phyloP scores from a whole-genome alignment of 2,329 filamentous ascomycete species.

The Ampelomyces quisqualis region DNA sequence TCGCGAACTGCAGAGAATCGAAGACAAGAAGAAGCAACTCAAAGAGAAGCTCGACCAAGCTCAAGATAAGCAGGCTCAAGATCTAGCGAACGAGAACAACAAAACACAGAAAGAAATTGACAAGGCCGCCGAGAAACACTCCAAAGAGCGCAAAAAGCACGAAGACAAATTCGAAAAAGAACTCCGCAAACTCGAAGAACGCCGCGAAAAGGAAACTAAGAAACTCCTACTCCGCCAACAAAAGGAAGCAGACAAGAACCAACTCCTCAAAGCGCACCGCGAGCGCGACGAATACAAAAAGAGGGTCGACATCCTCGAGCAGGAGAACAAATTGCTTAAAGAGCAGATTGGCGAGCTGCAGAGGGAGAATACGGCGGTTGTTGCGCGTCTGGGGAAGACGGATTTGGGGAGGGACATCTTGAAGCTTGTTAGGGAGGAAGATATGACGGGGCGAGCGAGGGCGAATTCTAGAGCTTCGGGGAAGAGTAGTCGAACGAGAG shows the following conservation, averaged over 20 bases:
- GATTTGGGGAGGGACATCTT: slow-evolving; percentile 40
- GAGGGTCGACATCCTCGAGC: slow-evolving; percentile 50
- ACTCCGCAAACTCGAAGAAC: slow-evolving; percentile 65
- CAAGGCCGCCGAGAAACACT: slow-evolving; percentile 65
- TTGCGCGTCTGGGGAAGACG: slow-evolving; percentile 47
- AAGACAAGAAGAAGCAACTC: slow-evolving; percentile 58
- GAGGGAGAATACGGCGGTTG: slow-evolving; percentile 58
- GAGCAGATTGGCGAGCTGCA: slow-evolving; percentile 58
- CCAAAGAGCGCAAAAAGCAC: slow-evolving; percentile 53
- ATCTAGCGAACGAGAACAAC: slow-evolving; percentile 22
- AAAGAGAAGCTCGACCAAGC: slow-evolving; percentile 63
- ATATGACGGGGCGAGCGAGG: slow-evolving; percentile 21
- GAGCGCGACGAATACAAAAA: slow-evolving; percentile 51
- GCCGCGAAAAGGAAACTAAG: slow-evolving; percentile 63
- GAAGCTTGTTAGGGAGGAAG: slow-evolving; percentile 33
- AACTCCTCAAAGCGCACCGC: slow-evolving; percentile 49
- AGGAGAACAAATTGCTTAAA: slow-evolving; percentile 54
- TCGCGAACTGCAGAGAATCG: slow-evolving; percentile 63
- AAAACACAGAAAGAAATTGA: slow-evolving; percentile 55
- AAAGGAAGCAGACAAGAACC: slow-evolving; percentile 59
- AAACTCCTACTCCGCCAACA: slow-evolving; percentile 65
- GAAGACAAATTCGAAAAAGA: slow-evolving; percentile 46
- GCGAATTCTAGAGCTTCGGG: slow-evolving; percentile 30
- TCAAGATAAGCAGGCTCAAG: slow-evolving; percentile 53
- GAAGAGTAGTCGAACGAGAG: slow-evolving; percentile 18